Conservation (phyloP, 164 flowering plant species). For the Cinnamomum chago region DNA sequence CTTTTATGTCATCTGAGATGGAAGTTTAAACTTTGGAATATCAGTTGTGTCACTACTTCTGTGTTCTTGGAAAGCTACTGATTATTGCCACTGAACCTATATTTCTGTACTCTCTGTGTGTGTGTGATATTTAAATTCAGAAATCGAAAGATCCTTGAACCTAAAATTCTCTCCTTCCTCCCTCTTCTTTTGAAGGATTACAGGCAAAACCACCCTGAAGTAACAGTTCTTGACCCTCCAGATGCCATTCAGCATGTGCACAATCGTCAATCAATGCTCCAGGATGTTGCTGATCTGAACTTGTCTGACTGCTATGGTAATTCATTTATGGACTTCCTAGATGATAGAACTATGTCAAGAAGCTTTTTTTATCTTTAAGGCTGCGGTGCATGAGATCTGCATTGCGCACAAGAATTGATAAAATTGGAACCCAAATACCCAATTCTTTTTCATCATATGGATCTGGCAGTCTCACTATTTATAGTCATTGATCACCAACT, state of each 20-base stretch:
- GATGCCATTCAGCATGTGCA: slow-evolving; percentile 82
- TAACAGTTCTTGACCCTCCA: slow-evolving; percentile 94
- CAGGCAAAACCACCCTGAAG: slow-evolving; percentile 74
- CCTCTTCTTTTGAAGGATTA: slow-evolving; percentile 46
- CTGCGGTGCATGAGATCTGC: not conserved
- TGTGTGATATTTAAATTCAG: not conserved
- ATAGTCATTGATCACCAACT: not conserved
- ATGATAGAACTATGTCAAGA: no score
- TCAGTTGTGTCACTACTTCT: no score
- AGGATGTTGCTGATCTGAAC: slow-evolving; percentile 85
- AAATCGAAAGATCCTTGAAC: not conserved
- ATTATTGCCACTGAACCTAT: no score
- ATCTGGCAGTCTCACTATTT: not conserved
- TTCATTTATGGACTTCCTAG: not conserved
- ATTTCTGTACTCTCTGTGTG: no score
- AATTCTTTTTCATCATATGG: not conserved
- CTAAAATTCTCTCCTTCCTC: not conserved
- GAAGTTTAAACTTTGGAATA: no score
- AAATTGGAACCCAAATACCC: not conserved
- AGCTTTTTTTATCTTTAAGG: not conserved
- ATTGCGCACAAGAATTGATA: not conserved
- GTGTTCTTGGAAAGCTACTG: no score
- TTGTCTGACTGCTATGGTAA: slow-evolving; percentile 68
- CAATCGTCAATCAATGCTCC: slow-evolving; percentile 88
- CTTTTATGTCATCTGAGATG: no score